A percentile compares a stretch with the other conserved stretches of the same genome.
Conservation (phyloP, 768 basidiomycete genomes). For the Suillus variegatus region DNA sequence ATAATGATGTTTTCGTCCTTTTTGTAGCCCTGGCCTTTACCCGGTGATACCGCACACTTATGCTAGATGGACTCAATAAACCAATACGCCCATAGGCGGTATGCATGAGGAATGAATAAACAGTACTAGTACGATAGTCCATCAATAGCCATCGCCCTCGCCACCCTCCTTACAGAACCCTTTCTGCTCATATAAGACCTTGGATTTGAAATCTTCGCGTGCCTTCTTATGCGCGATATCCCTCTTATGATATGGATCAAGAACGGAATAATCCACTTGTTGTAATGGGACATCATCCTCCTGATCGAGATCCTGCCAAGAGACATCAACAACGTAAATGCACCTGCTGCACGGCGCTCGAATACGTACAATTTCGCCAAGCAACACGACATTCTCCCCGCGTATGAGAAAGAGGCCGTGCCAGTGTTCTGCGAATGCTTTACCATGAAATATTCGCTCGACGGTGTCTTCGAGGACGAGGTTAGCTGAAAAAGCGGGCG, state of each 20-base stretch:
- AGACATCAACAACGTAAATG: constrained; percentile 4
- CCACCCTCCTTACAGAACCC: constrained; percentile 96
- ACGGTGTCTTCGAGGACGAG: constrained; percentile 95
- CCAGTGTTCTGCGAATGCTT: constrained; percentile 85
- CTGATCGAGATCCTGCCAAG: constrained; percentile 78
- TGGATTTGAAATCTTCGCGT: constrained; percentile 81
- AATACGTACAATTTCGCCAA: constrained; percentile 90
- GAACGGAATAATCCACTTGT: constrained; percentile 69
- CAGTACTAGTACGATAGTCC: constrained; percentile 10
- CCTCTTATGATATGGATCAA: constrained; percentile 71
- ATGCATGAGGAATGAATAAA: constrained; percentile 16
- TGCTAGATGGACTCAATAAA: constrained; percentile 5
- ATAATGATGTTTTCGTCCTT: constrained; percentile 1
- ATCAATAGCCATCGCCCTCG: constrained; percentile 92
- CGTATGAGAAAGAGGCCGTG: constrained; percentile 92
- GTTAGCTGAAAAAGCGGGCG: constrained; percentile 64
- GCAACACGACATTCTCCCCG: constrained; percentile 96
- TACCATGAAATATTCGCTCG: constrained; percentile 91
- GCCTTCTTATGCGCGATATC: constrained; percentile 75
- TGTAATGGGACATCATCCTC: constrained; percentile 86
- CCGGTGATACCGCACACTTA: constrained; percentile 10
- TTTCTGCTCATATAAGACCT: constrained; percentile 77
- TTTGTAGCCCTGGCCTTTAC: constrained; percentile 19
- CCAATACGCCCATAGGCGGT: constrained; percentile 5
- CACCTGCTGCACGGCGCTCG: not conserved